phyloP scores from a whole-genome alignment of 345 rosid species.

The Schrenkiella parvula region DNA sequence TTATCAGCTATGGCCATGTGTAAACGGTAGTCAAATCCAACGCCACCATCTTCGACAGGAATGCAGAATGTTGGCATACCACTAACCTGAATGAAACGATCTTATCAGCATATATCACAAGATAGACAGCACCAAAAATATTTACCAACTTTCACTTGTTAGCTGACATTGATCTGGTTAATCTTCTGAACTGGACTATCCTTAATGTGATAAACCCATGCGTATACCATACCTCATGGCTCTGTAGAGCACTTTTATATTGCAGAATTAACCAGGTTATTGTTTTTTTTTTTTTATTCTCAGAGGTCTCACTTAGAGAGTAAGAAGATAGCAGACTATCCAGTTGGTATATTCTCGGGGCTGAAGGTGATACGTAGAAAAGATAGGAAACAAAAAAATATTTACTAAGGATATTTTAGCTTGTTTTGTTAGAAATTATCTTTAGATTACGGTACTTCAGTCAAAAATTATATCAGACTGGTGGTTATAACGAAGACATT shows the following conservation, averaged over 20 bases:
- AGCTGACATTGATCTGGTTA: no score
- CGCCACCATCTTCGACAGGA: constrained; percentile 90
- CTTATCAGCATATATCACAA: background rate
- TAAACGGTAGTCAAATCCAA: constrained; percentile 95
- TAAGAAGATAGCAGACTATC: background rate
- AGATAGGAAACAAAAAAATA: background rate
- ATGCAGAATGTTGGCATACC: constrained; percentile 97
- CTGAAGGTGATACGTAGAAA: background rate
- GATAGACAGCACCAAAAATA: background rate
- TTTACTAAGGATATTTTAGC: background rate
- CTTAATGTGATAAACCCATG: no score
- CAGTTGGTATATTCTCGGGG: background rate
- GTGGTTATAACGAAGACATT: background rate
- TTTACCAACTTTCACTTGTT: background rate
- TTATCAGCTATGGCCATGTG: constrained; percentile 99
- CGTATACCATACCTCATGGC: background rate
- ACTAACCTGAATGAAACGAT: constrained; percentile 61
- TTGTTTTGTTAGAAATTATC: background rate
- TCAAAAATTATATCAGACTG: background rate
- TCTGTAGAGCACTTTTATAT: background rate
- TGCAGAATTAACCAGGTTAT: background rate
- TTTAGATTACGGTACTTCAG: background rate
- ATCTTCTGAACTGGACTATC: no score
- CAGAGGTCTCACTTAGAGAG: background rate
- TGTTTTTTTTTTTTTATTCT: no score